Conservation (phyloP, 2,329 filamentous ascomycete genomes). For the Fusarium proliferatum region DNA sequence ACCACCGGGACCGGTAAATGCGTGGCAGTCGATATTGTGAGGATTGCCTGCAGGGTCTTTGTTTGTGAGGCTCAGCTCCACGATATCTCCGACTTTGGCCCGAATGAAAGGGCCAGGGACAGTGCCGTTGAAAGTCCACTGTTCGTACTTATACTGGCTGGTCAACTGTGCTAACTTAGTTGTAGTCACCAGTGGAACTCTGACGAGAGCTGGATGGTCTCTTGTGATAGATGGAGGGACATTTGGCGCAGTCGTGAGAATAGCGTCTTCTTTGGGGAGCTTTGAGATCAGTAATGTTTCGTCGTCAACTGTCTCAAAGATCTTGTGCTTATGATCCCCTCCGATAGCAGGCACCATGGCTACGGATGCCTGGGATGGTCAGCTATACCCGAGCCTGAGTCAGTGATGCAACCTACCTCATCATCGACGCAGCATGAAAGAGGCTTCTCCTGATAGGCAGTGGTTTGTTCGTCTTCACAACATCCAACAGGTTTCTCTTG, state of each 20-base stretch:
- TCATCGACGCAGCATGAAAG: not conserved
- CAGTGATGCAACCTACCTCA: not conserved
- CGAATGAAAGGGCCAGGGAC: conserved; percentile 26
- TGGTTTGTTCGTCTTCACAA: not conserved
- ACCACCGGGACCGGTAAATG: conserved; percentile 27
- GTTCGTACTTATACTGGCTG: conserved; percentile 26
- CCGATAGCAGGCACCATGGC: not conserved
- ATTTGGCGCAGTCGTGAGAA: not conserved
- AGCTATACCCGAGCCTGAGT: not conserved
- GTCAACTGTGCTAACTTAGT: conserved; percentile 25
- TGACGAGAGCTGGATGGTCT: not conserved
- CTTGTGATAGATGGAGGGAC: not conserved
- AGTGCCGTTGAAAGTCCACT: conserved; percentile 29
- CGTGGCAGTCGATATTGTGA: conserved; percentile 27
- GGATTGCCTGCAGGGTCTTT: conserved; percentile 1
- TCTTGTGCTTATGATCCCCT: not conserved
- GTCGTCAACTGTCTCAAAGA: not conserved
- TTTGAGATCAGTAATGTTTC: not conserved
- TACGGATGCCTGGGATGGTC: not conserved
- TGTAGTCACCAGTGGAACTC: not conserved
- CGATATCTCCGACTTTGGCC: conserved; percentile 18
- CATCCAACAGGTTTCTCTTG: not conserved
- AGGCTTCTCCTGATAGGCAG: not conserved
- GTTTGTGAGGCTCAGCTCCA: conserved; percentile 21
- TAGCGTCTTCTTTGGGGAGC: not conserved